Percentiles rank a stretch among this genome's conserved stretches.
These are phyloP conservation scores for Eucommia ulmoides DNA, from an alignment of 257 asterid genomes.

Conservation along the genomic window DNA sequence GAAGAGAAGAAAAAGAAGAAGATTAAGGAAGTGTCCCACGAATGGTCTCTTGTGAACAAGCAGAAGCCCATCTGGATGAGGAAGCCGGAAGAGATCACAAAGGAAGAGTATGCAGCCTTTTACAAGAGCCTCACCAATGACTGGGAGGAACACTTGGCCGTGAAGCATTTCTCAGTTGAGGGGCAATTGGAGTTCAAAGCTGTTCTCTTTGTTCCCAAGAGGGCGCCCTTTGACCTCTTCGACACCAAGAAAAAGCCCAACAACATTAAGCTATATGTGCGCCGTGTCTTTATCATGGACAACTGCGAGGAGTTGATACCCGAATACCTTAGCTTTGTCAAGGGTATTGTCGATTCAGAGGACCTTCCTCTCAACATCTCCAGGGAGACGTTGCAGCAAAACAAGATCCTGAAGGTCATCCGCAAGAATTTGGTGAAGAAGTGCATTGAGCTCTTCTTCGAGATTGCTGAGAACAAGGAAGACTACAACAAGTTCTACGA, in stretches of 20 bases:
- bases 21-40: conserved; percentile 54
- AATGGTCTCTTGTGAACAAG: conserved; percentile 49
- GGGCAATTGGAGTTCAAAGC: conserved; percentile 64
- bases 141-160: conserved; percentile 62
- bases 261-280: conserved; percentile 54
- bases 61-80: conserved; percentile 68
- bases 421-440: conserved; percentile 68
- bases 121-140: conserved; percentile 57
- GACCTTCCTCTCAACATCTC: conserved; percentile 63
- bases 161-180: conserved; percentile 58
- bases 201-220: conserved; percentile 47
- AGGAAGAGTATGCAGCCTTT: conserved; percentile 65
- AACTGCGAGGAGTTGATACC: conserved; percentile 61
- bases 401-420: conserved; percentile 57
- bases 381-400: conserved; percentile 48
- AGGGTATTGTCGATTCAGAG: conserved; percentile 58
- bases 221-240: conserved; percentile 57
- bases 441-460: conserved; percentile 55
- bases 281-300: conserved; percentile 54
- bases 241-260: conserved; percentile 51
- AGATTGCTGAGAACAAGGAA: conserved; percentile 63
- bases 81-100: conserved; percentile 54
- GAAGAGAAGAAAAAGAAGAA: conserved; percentile 51
- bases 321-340: conserved; percentile 45
- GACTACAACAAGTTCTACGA: conserved; percentile 51